A percentile compares a stretch with the other conserved stretches of the same genome.
These are phyloP conservation scores for Penicillium subrubescens DNA, from an alignment of 495 filamentous ascomycete genomes.

Conservation along the genomic window DNA sequence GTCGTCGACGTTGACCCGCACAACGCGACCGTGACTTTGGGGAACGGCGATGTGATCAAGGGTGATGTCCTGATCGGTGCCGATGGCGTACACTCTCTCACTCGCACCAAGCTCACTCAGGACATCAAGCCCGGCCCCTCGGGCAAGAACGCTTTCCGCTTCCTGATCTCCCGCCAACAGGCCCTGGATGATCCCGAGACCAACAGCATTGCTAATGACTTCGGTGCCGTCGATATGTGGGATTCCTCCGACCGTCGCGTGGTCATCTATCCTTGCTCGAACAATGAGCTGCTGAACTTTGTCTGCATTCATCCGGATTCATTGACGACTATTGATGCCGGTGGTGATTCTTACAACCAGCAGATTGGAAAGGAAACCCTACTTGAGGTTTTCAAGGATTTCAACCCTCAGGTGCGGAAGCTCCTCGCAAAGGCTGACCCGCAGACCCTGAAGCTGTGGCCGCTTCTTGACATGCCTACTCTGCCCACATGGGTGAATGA, in stretches of 20 bases:
- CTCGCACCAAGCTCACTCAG: slow-evolving; percentile 44
- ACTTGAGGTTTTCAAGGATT: slow-evolving; percentile 52
- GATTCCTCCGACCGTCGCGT: slow-evolving; percentile 52
- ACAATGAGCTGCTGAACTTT: slow-evolving; percentile 60
- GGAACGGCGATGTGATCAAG: slow-evolving; percentile 32
- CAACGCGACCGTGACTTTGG: slow-evolving; percentile 41
- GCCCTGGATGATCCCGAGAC: slow-evolving; percentile 51
- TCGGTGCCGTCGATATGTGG: slow-evolving; percentile 52
- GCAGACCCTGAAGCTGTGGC: slow-evolving; percentile 56
- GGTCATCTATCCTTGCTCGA: slow-evolving; percentile 60
- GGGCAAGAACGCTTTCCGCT: slow-evolving; percentile 64
- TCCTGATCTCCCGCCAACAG: slow-evolving; percentile 50
- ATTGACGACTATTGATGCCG: slow-evolving; percentile 33
- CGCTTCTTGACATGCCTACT: slow-evolving; percentile 58
- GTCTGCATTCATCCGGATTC: slow-evolving; percentile 60
- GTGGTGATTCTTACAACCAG: slow-evolving; percentile 49
- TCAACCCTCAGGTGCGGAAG: slow-evolving; percentile 46
- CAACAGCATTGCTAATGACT: slow-evolving; percentile 36
- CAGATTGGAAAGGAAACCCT: slow-evolving; percentile 47
- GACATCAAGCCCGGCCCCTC: slow-evolving; percentile 44
- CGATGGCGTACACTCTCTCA: slow-evolving; percentile 49
- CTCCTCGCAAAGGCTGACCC: slow-evolving; percentile 53
- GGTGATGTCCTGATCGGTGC: slow-evolving; percentile 51
- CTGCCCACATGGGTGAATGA: slow-evolving; percentile 56
- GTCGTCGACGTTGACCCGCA: slow-evolving; percentile 48